A percentile compares a stretch with the other conserved stretches of the same genome.
Conservation (phyloP, 768 basidiomycete species). For the Amanita pallidorosea region DNA sequence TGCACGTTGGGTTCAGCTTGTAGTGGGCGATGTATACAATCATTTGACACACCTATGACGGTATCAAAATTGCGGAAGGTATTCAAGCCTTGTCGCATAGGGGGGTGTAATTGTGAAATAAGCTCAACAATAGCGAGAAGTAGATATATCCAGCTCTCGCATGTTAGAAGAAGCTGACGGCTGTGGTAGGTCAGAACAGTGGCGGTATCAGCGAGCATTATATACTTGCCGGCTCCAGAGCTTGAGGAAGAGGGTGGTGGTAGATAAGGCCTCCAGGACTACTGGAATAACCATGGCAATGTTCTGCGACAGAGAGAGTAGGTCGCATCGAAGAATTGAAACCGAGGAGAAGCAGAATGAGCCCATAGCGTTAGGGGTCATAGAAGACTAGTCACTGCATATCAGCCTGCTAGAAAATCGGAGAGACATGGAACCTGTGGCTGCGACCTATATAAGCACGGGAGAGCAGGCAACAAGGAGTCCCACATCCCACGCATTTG, state of each 20-base stretch:
- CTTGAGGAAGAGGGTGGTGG: conserved; percentile 37
- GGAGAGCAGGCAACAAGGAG: background rate
- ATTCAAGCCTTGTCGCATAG: conserved; percentile 31
- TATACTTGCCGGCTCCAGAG: conserved; percentile 35
- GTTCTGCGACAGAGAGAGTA: conserved; percentile 35
- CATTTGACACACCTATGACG: conserved; percentile 40
- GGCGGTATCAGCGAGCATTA: background rate
- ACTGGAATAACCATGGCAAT: conserved; percentile 50
- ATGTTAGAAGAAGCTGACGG: conserved; percentile 45
- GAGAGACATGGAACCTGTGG: no score
- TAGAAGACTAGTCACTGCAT: background rate
- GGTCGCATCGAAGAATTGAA: conserved; percentile 60
- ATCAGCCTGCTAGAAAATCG: background rate
- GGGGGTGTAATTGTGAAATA: conserved; percentile 43
- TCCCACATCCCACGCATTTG: background rate
- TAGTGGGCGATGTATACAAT: background rate
- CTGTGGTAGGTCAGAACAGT: conserved; percentile 18
- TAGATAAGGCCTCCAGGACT: conserved; percentile 50
- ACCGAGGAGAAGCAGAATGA: conserved; percentile 61
- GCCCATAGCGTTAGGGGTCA: conserved; percentile 24
- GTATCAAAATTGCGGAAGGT: conserved; percentile 47
- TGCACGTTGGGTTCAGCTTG: conserved; percentile 13
- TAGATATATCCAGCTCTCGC: conserved; percentile 55
- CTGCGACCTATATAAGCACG: background rate
- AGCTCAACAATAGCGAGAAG: conserved; percentile 49